Evolutionary conservation across 2,329 filamentous ascomycete genomes (phyloP).

Genomic region (Didymella pinodella): DNA sequence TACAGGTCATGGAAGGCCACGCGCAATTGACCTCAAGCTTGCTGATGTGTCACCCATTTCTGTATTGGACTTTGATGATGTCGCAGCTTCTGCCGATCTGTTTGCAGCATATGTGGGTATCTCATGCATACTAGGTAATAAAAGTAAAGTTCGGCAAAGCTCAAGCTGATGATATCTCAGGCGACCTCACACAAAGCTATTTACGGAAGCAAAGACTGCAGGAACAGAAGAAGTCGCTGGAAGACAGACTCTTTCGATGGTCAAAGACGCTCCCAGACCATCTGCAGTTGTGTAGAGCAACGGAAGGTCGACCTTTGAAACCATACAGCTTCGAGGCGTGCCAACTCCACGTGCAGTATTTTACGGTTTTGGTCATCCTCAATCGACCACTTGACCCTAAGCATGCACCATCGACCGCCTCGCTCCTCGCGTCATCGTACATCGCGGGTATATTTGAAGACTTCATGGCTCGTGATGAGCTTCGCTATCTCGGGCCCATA

Average conservation of each 20-base stretch:
- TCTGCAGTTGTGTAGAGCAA: conserved; percentile 38
- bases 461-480: conserved; percentile 53
- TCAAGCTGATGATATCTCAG: conserved; percentile 20
- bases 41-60: conserved; percentile 52
- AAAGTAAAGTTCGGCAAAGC: background rate
- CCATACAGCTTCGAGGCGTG: conserved; percentile 48
- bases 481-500: conserved; percentile 52
- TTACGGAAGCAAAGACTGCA: conserved; percentile 46
- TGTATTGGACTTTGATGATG: conserved; percentile 47
- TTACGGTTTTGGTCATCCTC: conserved; percentile 51
- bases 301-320: conserved; percentile 34
- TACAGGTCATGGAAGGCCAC: conserved; percentile 52
- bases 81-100: conserved; percentile 40
- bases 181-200: conserved; percentile 53
- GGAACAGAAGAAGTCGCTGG: conserved; percentile 45
- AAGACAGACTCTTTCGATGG: conserved; percentile 53
- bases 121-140: conserved; percentile 47
- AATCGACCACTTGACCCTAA: conserved; percentile 46
- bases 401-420: conserved; percentile 47
- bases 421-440: conserved; percentile 53
- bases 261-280: conserved; percentile 47
- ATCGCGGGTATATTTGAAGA: conserved; percentile 56
- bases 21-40: conserved; percentile 52
- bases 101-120: conserved; percentile 53
- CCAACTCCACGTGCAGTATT: conserved; percentile 52